Conservation (phyloP, 2,329 filamentous ascomycete species). For the Grosmannia penicillata region DNA sequence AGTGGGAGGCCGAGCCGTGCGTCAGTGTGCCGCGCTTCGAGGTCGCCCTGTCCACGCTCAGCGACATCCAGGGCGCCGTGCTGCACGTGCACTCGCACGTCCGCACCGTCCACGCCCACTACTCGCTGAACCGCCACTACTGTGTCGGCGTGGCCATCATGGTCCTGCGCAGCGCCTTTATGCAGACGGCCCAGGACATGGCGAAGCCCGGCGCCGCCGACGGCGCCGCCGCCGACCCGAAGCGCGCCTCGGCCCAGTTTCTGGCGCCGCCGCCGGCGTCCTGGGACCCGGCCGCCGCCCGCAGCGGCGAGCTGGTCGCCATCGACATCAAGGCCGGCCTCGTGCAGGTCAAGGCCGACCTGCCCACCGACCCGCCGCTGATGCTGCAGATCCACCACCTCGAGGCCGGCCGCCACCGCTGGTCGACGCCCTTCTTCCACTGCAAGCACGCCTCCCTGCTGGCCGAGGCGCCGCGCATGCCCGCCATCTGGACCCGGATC, state of each 20-base stretch:
- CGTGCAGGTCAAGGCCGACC: slow-evolving; percentile 73
- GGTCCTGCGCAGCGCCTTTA: slow-evolving; percentile 58
- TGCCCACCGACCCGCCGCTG: slow-evolving; percentile 79
- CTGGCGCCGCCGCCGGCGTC: background rate
- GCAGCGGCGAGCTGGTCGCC: slow-evolving; percentile 51
- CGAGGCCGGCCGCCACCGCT: slow-evolving; percentile 72
- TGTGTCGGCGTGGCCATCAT: slow-evolving; percentile 68
- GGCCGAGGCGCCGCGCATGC: slow-evolving; percentile 73
- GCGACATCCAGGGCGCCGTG: slow-evolving; percentile 73
- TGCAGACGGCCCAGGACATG: slow-evolving; percentile 32
- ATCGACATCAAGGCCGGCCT: slow-evolving; percentile 71
- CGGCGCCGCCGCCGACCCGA: background rate
- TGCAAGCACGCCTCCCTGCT: slow-evolving; percentile 73
- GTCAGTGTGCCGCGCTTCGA: slow-evolving; percentile 77
- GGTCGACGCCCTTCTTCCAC: slow-evolving; percentile 68
- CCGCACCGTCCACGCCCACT: slow-evolving; percentile 65
- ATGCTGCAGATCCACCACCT: slow-evolving; percentile 81
- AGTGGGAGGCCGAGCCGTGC: slow-evolving; percentile 74
- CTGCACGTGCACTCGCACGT: slow-evolving; percentile 77
- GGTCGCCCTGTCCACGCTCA: slow-evolving; percentile 68
- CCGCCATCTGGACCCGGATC: slow-evolving; percentile 71
- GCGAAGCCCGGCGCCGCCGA: background rate
- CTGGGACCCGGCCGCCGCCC: background rate
- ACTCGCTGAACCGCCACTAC: slow-evolving; percentile 90
- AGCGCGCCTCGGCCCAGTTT: background rate